A percentile compares a stretch with the other conserved stretches of the same genome.
These are phyloP conservation scores for Herpotrichia juniperi DNA, from an alignment of 2,329 filamentous ascomycete species.

Conservation along the genomic window DNA sequence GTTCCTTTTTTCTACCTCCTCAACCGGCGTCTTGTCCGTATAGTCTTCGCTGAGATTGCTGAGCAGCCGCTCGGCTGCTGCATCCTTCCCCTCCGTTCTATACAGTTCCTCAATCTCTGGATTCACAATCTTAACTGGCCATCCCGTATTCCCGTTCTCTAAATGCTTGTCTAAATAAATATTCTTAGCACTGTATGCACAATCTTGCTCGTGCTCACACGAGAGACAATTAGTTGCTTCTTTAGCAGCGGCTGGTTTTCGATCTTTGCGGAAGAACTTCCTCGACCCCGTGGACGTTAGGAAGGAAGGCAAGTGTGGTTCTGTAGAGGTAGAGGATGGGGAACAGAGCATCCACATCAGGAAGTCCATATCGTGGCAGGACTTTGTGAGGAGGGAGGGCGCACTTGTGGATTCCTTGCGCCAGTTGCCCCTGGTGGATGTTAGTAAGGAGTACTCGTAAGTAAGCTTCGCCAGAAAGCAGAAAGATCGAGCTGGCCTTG, in stretches of 20 bases:
- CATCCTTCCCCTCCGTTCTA: conserved; percentile 49
- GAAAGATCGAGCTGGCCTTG: too few species aligned
- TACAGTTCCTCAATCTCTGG: conserved; percentile 87
- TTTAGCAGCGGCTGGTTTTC: conserved; percentile 79
- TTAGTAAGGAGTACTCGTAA: too few species aligned
- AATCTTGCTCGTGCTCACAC: conserved; percentile 75
- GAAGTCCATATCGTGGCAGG: conserved; percentile 94
- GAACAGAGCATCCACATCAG: conserved; percentile 89
- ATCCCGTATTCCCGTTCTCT: conserved; percentile 69
- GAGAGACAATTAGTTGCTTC: conserved; percentile 83
- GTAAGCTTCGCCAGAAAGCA: neutral
- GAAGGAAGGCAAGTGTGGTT: conserved; percentile 74
- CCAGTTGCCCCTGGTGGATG: conserved; percentile 77
- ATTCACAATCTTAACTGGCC: conserved; percentile 89
- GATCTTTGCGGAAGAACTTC: conserved; percentile 75
- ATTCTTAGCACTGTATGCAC: conserved; percentile 83
- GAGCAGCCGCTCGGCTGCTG: conserved; percentile 60
- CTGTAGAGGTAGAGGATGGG: conserved; percentile 56
- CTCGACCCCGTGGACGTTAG: conserved; percentile 79
- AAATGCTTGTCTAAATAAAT: conserved; percentile 79
- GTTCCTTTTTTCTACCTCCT: conserved; percentile 56
- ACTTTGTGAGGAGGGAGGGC: conserved; percentile 88
- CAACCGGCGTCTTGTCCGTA: conserved; percentile 57
- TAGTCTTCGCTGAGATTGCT: conserved; percentile 61
- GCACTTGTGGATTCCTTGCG: conserved; percentile 77